Evolutionary conservation across 306 rosid species (phyloP), one percentile per base, ranked within the genome.

Genomic region (Glycine soja): DNA sequence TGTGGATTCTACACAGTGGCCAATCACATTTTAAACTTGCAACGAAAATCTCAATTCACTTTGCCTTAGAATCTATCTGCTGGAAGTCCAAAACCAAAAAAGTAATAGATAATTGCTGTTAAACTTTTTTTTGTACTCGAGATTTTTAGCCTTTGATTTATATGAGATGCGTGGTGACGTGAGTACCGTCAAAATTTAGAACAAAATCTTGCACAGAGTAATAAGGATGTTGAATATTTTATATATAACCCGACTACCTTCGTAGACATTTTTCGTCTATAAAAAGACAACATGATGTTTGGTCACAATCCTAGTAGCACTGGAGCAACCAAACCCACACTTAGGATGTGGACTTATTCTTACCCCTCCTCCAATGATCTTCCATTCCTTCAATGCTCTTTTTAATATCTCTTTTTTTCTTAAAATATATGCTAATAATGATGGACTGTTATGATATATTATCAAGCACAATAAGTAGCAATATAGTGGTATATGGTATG

Each of bases 311-410:
- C 10, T 13, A 3, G 16, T 13, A 3, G 16, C 43, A 64, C 34
- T 16, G 43, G 50, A 77, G 84, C 66, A 80, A 71, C 66, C 78
- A 72, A 72, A 18, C 19, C 65, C 24, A 51, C 65, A 64, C 6
- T 59, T 32, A 34, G 9, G 77, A 75, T 53, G 62, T 16, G 12
- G 16, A 54, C 80, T 72, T 18, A 43, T 52, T 83, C 24, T 13
- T 10, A 32, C 3, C 52, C 4, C 14, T 68, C 46, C 51, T 51
- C 48, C 79, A 52, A 61, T 61, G 0, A 54, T 42, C 32, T 67
- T 75, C 42, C 19, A 36, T 14, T 13, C 57, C 34, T 69, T 47
- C 42, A 48, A 10, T 11, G 2, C 11, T 71, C 72, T 34, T 80
- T 63, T 34, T 70, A 3, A 15, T 15, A 11, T 34, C 8, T 10